Evolutionary conservation across 805 yeast species (phyloP).

Genomic region (Dipodascopsis tothii): DNA sequence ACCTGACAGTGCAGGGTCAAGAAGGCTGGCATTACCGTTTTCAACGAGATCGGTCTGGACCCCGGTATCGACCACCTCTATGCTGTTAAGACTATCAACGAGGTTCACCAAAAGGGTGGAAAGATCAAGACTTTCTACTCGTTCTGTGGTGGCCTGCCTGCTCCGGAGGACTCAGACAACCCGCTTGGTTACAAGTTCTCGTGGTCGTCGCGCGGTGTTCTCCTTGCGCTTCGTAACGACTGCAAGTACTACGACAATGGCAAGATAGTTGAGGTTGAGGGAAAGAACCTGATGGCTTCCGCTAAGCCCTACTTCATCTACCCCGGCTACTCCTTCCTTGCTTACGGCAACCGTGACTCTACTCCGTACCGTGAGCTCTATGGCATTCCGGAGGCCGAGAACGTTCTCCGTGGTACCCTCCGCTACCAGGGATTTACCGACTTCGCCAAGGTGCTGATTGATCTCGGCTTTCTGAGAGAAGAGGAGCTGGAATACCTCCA

Average conservation of each 20-base stretch:
- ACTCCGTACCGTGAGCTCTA: slow-evolving; percentile 88
- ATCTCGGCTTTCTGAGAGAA: slow-evolving; percentile 85
- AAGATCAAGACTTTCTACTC: slow-evolving; percentile 89
- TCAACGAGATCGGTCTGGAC: slow-evolving; percentile 98
- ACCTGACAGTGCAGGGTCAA: slow-evolving; percentile 39
- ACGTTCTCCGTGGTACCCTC: slow-evolving; percentile 92
- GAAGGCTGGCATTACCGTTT: slow-evolving; percentile 92
- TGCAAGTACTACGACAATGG: slow-evolving; percentile 89
- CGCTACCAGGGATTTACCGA: slow-evolving; percentile 99
- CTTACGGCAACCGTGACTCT: slow-evolving; percentile 97
- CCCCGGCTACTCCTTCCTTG: slow-evolving; percentile 91
- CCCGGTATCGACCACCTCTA: slow-evolving; percentile 98
- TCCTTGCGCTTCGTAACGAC: slow-evolving; percentile 87
- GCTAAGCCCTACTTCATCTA: slow-evolving; percentile 92
- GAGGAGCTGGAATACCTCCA: slow-evolving; percentile 54
- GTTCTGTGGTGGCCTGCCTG: slow-evolving; percentile 98
- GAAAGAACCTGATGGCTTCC: slow-evolving; percentile 89
- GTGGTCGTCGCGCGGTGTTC: slow-evolving; percentile 97
- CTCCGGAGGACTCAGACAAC: slow-evolving; percentile 95
- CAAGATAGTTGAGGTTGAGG: slow-evolving; percentile 62
- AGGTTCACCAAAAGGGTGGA: slow-evolving; percentile 86
- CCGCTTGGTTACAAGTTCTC: slow-evolving; percentile 98
- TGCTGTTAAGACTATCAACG: slow-evolving; percentile 96
- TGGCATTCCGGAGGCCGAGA: slow-evolving; percentile 93
- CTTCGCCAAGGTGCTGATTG: slow-evolving; percentile 90